phyloP scores from a whole-genome alignment of 768 basidiomycete species.

The Lactifluus pinguis region DNA sequence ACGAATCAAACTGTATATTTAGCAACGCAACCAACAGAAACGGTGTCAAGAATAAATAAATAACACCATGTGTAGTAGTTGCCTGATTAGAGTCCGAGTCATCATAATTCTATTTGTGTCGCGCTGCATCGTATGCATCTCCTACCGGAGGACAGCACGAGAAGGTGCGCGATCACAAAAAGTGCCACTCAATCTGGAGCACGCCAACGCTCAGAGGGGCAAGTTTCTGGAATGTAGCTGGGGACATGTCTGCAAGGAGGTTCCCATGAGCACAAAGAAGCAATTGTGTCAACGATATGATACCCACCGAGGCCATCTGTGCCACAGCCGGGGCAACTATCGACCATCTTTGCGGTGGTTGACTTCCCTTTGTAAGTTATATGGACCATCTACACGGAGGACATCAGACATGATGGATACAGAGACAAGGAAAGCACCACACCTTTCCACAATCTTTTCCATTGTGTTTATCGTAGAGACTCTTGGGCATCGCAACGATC shows the following conservation, averaged over 20 bases:
- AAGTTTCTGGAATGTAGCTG: not conserved
- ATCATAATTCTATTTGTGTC: not conserved
- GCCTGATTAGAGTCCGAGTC: slow-evolving; percentile 8
- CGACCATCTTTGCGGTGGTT: slow-evolving; percentile 1
- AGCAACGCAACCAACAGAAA: not conserved
- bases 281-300: not conserved
- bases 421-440: not conserved
- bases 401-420: not conserved
- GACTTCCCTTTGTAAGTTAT: slow-evolving; percentile 6
- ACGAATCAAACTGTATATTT: not conserved
- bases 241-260: slow-evolving; percentile 15
- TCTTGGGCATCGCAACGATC: slow-evolving; percentile 14
- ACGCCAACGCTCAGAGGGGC: slow-evolving; percentile 1
- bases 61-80: slow-evolving; percentile 4
- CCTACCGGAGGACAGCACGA: slow-evolving; percentile 9
- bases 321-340: slow-evolving; percentile 16
- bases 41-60: not conserved
- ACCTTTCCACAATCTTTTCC: slow-evolving; percentile 15
- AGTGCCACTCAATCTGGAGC: slow-evolving; percentile 1
- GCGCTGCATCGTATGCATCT: not conserved
- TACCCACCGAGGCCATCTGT: slow-evolving; percentile 13
- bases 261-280: not conserved
- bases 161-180: not conserved
- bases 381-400: not conserved
- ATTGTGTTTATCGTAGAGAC: slow-evolving; percentile 1